A percentile compares a stretch with the other conserved stretches of the same genome.
Conservation (phyloP, 495 filamentous ascomycete species). For the Penicillium pulvis region DNA sequence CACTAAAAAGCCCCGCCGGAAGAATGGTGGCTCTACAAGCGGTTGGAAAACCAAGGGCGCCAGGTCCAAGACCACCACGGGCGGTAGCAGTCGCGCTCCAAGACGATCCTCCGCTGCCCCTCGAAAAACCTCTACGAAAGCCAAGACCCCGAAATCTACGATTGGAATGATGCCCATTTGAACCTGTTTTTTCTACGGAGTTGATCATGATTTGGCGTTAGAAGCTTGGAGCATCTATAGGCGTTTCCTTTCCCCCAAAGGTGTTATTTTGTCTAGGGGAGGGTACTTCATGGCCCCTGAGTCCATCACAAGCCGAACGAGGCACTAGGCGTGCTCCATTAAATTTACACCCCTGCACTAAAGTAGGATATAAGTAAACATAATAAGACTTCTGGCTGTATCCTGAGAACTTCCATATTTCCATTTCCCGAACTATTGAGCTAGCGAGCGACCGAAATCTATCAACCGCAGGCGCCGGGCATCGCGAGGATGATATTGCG, state of each 20-base stretch:
- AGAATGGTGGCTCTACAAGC: conserved; percentile 28
- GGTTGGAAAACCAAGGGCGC: conserved; percentile 31
- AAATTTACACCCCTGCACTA: conserved; percentile 7
- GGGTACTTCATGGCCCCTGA: not conserved
- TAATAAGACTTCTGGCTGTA: conserved; percentile 15
- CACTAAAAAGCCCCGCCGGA: conserved; percentile 32
- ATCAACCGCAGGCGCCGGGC: conserved; percentile 73
- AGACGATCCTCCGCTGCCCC: conserved; percentile 27
- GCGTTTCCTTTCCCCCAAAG: conserved; percentile 16
- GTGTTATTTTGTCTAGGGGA: conserved; percentile 1
- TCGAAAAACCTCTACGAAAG: conserved; percentile 28
- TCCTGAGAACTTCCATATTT: not conserved
- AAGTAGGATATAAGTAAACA: conserved; percentile 23
- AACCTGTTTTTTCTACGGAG: conserved; percentile 18
- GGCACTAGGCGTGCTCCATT: conserved; percentile 5
- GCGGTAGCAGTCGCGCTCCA: conserved; percentile 21
- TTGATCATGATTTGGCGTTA: conserved; percentile 29
- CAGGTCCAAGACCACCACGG: conserved; percentile 29
- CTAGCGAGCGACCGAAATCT: conserved; percentile 80
- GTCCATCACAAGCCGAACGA: not conserved
- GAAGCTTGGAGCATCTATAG: conserved; percentile 23
- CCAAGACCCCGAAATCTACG: conserved; percentile 36
- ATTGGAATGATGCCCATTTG: conserved; percentile 53
- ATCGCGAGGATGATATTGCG: conserved; percentile 84
- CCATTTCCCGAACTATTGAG: conserved; percentile 47